phyloP scores from a whole-genome alignment of 176 grass and related monocot genomes.

The Aegilops longissima region DNA sequence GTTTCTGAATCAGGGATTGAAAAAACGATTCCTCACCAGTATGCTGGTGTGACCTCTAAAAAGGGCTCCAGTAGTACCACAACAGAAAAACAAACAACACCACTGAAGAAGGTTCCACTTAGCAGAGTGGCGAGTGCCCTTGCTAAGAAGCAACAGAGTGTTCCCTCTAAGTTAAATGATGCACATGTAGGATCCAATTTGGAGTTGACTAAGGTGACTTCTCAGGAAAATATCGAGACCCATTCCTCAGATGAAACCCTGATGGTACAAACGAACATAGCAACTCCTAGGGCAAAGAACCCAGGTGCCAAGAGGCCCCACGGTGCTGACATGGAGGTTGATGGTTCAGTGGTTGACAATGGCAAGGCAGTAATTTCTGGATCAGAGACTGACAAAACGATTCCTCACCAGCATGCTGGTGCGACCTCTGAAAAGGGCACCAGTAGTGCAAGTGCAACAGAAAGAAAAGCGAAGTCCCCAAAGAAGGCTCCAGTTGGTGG shows the following conservation, averaged over 20 bases:
- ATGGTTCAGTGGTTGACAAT: constrained; percentile 21
- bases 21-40: constrained; percentile 3
- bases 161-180: constrained; percentile 4
- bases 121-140: neutral
- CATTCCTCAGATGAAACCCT: constrained; percentile 26
- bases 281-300: neutral
- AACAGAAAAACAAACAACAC: neutral
- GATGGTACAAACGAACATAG: neutral
- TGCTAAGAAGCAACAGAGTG: constrained; percentile 11
- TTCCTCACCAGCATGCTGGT: neutral
- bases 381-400: constrained; percentile 6
- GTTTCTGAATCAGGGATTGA: constrained; percentile 15
- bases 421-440: neutral
- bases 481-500: constrained; percentile 12
- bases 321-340: constrained; percentile 20
- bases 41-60: constrained; percentile 6
- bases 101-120: constrained; percentile 17
- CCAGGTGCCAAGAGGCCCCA: neutral
- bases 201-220: neutral
- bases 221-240: neutral
- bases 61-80: neutral
- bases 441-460: constrained; percentile 5
- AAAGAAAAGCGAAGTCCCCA: neutral
- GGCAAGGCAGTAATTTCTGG: constrained; percentile 22
- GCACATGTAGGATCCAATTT: neutral